Evolutionary conservation across 257 asterid genomes (phyloP), one percentile per base, ranked within the genome.

Genomic region (Nemophila menziesii): DNA sequence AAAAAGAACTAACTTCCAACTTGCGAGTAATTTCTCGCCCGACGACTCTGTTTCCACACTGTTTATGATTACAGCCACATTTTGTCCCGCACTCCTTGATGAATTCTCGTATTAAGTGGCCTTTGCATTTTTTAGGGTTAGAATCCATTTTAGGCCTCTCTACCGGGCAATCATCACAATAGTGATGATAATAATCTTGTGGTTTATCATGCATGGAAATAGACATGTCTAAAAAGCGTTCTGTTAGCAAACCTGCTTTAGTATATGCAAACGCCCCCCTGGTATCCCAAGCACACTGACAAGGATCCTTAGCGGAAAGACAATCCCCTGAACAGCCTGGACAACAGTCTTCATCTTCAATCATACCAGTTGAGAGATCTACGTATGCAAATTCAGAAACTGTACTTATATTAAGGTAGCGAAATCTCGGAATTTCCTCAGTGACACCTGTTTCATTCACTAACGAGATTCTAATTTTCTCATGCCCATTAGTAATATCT

Each of bases 61-160:
- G 36, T 78, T 65, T 72, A n/a, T n/a, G n/a, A 24, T 33, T 54
- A 65, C 96, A 86, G 38, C 94, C 84, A 38, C 96, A 86, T 65
- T 79, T 86, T 46, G 65, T 72, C 94, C 94, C 82, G 61, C 94
- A 86, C 43, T 86, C 94, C 58, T 86, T 86, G 27, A 86, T 71
- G 54, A 86, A 86, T 42, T 66, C 79, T 61, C 71, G 72, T 33
- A 51, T 54, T 19, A 67, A 20, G 36, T 86, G 94, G 17, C 94
- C 93, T 43, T 58, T 67, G 66, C 94, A 82, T 29, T 60, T 56
- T 48, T 51, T 68, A 41, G 67, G 71, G 11, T 19, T 20, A 33
- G 20, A 10, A 3, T 42, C 57, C 24, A 56, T 66, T 62, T 80
- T 78, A 15, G 74, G 77, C 65, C 92, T 78, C 71, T 85, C 92